These are phyloP conservation scores for Aspergillus sp. DNA, from an alignment of 2,329 filamentous ascomycete species.

Conservation along the genomic window DNA sequence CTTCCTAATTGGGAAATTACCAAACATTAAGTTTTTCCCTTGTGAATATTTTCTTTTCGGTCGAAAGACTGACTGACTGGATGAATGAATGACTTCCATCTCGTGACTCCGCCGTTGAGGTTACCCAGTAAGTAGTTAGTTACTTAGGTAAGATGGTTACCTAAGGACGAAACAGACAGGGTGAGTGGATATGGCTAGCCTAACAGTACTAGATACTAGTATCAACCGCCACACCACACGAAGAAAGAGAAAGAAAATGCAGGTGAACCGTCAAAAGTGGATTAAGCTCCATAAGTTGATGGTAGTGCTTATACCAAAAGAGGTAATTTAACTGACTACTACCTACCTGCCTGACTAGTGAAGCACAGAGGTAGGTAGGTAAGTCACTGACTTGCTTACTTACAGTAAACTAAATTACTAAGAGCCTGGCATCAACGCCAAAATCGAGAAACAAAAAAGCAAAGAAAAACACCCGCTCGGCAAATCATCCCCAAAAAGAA, in stretches of 20 bases:
- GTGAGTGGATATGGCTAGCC: no score
- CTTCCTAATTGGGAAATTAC: not conserved
- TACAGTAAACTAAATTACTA: not conserved
- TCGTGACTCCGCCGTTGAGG: no score
- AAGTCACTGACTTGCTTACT: not conserved
- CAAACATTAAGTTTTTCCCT: not conserved
- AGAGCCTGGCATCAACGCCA: not conserved
- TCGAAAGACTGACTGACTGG: no score
- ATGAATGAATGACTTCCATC: no score
- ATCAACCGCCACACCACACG: not conserved
- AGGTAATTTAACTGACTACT: not conserved
- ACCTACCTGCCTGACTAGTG: not conserved
- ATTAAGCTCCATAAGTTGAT: not conserved
- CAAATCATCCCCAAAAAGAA: not conserved
- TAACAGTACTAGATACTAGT: not conserved
- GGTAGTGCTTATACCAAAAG: constrained; percentile 5
- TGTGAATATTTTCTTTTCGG: no score
- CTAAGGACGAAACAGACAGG: not conserved
- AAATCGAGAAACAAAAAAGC: not conserved
- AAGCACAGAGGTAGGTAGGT: not conserved
- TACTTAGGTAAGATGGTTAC: not conserved
- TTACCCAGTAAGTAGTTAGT: no score
- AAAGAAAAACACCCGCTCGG: not conserved
- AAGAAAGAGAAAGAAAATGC: not conserved
- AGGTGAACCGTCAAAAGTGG: constrained; percentile 5